Conservation (phyloP, 2,329 filamentous ascomycete genomes). For the Cordyceps tenuipes region DNA sequence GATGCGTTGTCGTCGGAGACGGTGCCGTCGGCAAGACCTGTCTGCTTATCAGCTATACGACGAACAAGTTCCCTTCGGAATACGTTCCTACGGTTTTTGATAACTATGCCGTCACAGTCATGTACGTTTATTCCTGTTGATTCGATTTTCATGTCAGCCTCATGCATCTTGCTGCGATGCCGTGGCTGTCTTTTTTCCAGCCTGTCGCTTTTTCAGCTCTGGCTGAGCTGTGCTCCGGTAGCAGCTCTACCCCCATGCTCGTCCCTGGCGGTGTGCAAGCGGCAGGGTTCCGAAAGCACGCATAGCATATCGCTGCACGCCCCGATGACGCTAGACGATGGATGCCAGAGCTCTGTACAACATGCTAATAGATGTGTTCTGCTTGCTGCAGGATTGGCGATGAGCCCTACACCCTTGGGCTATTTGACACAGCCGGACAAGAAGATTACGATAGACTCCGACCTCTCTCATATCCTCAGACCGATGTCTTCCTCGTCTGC, state of each 20-base stretch:
- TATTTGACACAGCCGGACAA: constrained; percentile 98
- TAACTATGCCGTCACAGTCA: constrained; percentile 99
- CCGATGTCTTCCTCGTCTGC: constrained; percentile 97
- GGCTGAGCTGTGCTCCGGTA: neutral
- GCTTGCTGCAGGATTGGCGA: constrained; percentile 75
- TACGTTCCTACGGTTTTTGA: constrained; percentile 99
- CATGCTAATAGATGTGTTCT: constrained; percentile 16
- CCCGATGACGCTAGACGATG: neutral
- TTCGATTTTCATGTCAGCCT: neutral
- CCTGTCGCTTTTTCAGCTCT: neutral
- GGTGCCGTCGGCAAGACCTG: constrained; percentile 99
- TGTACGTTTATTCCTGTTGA: constrained; percentile 56
- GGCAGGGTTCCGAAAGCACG: constrained; percentile 1
- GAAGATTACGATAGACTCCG: constrained; percentile 98
- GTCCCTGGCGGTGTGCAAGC: constrained; percentile 4
- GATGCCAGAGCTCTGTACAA: neutral
- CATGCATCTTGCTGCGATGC: neutral
- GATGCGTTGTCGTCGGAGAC: constrained; percentile 97
- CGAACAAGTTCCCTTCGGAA: constrained; percentile 99
- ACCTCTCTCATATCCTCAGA: constrained; percentile 94
- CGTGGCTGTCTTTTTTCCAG: neutral
- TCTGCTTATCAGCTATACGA: constrained; percentile 97
- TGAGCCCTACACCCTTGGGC: constrained; percentile 91
- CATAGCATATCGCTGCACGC: neutral
- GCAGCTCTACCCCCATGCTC: constrained; percentile 1